These are phyloP conservation scores for Trypanosoma avium DNA, from an alignment of 208 protist species.

Conservation along the genomic window DNA sequence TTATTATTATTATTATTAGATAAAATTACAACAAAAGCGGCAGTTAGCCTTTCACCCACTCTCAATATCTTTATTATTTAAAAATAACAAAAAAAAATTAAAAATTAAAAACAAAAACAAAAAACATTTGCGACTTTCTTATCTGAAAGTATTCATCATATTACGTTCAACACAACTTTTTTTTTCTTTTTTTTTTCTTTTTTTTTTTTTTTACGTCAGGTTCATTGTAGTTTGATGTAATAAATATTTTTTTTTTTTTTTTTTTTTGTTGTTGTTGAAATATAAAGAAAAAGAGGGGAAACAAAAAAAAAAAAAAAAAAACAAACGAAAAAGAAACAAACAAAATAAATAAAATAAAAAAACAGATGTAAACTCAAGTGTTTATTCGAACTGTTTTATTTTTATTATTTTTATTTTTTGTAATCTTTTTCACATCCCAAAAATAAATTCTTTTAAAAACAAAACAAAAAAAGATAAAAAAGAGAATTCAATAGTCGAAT, in stretches of 20 bases:
- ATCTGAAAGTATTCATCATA: background rate
- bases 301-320: slow-evolving; percentile 8
- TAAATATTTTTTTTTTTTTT: slow-evolving; percentile 12
- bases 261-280: background rate
- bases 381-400: too few species aligned
- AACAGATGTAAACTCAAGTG: slow-evolving; percentile 13
- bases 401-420: too few species aligned
- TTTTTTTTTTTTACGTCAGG: background rate
- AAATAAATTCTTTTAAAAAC: too few species aligned
- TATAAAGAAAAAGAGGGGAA: background rate
- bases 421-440: too few species aligned
- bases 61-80: background rate
- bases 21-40: too few species aligned
- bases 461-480: too few species aligned
- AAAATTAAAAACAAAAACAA: slow-evolving; percentile 7
- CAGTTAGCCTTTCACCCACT: too few species aligned
- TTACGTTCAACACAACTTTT: background rate
- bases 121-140: slow-evolving; percentile 5
- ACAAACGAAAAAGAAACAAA: background rate
- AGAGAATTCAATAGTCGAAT: too few species aligned
- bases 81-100: slow-evolving; percentile 6
- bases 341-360: slow-evolving; percentile 9
- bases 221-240: background rate
- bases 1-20: too few species aligned
- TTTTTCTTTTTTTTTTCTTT: slow-evolving; percentile 9